Evolutionary conservation across 139 green algal genomes (phyloP), one percentile per base, ranked within the genome.

Genomic region (Auxenochlorella pyrenoidosa): DNA sequence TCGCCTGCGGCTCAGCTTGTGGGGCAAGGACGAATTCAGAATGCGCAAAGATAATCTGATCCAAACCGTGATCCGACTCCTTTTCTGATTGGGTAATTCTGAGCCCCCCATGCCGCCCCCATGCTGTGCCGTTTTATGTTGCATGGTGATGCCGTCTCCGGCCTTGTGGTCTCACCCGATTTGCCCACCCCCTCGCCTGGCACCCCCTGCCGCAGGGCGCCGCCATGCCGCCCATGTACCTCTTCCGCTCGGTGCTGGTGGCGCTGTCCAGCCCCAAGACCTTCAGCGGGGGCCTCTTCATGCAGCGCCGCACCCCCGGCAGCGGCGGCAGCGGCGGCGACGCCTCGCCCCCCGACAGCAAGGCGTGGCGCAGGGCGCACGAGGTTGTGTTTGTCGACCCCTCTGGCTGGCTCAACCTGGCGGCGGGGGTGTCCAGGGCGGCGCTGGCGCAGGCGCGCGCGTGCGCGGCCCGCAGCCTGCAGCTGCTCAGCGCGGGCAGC

Each of bases 331-430:
- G n/a, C 76, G 30, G 16, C 38, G 5, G 60, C n/a, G 58, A 71
- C 2, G 36, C 58, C 5, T 22, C 60, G 44, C 84, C 88, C 32
- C 92, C 89, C 34, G 47, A 91, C 13, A 28, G 82, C 43, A 63
- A 85, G 34, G 77, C 73, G 12, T 94, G 92, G 85, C 72, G 86
- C 34, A 81, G 83, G 40, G 34, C 79, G 0, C 91, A 87, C 72
- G 86, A 80, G 15, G 93, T 91, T 3, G 90, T 95, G 40, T 91
- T 97, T 43, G 60, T 97, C 41, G 95, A 97, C 76, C 40, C 71
- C 43, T 91, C 70, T 24, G 95, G 95, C 44, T 95, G 90, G 88
- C 71, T 93, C 40, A 98, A 98, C 84, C 72, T 96, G 47, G 92
- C 90, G 21, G 89, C 89, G 0, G 30, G 71, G 32, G 76, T 96